phyloP scores from a whole-genome alignment of 768 basidiomycete species.

The Nidula microcarpa region DNA sequence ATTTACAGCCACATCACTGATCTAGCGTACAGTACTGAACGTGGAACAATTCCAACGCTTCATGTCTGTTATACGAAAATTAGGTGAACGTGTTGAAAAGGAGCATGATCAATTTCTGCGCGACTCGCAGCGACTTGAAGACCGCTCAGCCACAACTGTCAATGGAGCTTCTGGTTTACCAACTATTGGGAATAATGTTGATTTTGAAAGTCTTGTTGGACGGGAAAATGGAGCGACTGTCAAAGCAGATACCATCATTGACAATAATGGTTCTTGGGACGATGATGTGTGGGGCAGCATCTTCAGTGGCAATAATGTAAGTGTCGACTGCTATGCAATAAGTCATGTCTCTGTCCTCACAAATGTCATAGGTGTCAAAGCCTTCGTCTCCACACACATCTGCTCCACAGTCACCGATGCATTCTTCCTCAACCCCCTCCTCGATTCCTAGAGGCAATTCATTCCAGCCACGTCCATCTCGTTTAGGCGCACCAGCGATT shows the following conservation, averaged over 20 bases:
- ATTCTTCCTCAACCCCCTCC: no score
- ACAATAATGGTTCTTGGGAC: conserved; percentile 56
- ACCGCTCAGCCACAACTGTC: conserved; percentile 52
- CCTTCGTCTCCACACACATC: no score
- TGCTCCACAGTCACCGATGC: no score
- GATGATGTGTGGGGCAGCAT: conserved; percentile 87
- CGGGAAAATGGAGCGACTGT: conserved; percentile 41
- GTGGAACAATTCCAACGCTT: conserved; percentile 89
- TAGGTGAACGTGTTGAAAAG: conserved; percentile 83
- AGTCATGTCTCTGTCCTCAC: no score
- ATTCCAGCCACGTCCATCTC: no score
- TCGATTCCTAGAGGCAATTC: no score
- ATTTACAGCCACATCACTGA: not conserved
- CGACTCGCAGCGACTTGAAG: conserved; percentile 89
- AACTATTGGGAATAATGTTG: conserved; percentile 48
- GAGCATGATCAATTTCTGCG: conserved; percentile 92
- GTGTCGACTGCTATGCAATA: no score
- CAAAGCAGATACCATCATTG: conserved; percentile 40
- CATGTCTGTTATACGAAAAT: conserved; percentile 78
- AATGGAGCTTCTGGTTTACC: conserved; percentile 33
- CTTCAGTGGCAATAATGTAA: conserved; percentile 39
- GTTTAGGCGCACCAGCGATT: no score
- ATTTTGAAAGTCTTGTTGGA: conserved; percentile 87
- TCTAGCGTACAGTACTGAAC: conserved; percentile 54
- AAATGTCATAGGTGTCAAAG: no score